Evolutionary conservation across 345 rosid species (phyloP), one percentile per base, ranked within the genome.

Genomic region (Triadica sebifera): DNA sequence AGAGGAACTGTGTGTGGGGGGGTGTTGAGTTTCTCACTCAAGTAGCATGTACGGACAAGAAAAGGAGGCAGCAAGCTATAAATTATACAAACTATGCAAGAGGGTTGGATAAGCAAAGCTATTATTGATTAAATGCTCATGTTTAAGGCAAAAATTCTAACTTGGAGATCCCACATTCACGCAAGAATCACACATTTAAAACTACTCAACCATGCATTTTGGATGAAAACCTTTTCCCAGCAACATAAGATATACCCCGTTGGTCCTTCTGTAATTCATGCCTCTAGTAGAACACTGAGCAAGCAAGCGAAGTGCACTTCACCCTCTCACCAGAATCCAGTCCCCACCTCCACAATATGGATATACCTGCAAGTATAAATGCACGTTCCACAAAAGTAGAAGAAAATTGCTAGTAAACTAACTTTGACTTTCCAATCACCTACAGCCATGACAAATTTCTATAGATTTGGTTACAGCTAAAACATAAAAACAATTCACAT

Each of bases 301-400:
- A 94, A 12, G 97, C 96, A 0, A 92, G 95, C 0, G 97, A 92
- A 41, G 79, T 85, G 84, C 98, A 94, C 77, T 92, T 94, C 70
- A 94, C 88, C 70, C 98, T 98, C 85, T 80, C 63, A 91, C 92
- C 80, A 92, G 74, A 47, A 94, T 70, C 98, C 98, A 94, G 80
- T 92, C 97, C 34, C 96, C 98, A 4, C 98, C 98, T 63, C 98
- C 97, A 83, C 98, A 94, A 12, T 94, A 91, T 67, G 90, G 77
- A 75, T 97, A 94, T 75, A 94, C 88, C 98, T 92, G 84, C 89
- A 87, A 37, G 10, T 19, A 12, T 25, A 34, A 45, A 37, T 15
- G 55, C 62, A 39, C 15, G 34, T n/a, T 38, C 34, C 15, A 39
- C 16, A 45, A 46, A 45, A 25, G 20, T 50, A 8, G 17, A 47